Evolutionary conservation across 2,329 filamentous ascomycete genomes (phyloP).

Genomic region (Cytospora schulzeri): DNA sequence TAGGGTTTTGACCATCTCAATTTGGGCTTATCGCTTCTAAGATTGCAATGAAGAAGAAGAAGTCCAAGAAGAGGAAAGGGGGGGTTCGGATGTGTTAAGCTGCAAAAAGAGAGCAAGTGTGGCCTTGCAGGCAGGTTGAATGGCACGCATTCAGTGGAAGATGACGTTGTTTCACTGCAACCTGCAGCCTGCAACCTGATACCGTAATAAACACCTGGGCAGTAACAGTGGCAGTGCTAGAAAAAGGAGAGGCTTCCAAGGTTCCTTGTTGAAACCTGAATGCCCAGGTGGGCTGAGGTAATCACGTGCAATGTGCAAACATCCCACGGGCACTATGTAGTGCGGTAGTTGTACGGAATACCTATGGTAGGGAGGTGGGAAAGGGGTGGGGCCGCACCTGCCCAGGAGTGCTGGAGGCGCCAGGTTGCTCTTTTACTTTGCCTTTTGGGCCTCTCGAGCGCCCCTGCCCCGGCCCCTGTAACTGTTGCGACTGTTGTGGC

Average conservation of each 20-base stretch:
- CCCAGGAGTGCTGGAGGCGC: neutral
- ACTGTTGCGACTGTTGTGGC: constrained; percentile 6
- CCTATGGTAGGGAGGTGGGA: neutral
- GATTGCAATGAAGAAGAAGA: neutral
- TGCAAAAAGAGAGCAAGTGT: neutral
- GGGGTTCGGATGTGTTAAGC: neutral
- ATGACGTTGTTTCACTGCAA: constrained; percentile 21
- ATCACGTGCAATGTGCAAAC: neutral
- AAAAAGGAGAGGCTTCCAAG: neutral
- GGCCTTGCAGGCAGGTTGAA: neutral
- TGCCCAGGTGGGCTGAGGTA: neutral
- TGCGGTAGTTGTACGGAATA: neutral
- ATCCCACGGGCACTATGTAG: neutral
- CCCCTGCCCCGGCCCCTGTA: neutral
- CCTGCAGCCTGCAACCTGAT: constrained; percentile 6
- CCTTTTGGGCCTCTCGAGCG: neutral
- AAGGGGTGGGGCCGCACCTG: neutral
- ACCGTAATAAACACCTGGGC: no score
- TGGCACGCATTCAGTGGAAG: constrained; percentile 3
- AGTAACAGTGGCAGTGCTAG: constrained; percentile 20
- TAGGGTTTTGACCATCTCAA: neutral
- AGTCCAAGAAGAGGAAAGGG: neutral
- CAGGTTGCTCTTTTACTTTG: neutral
- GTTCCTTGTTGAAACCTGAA: neutral
- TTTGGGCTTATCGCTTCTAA: neutral